Evolutionary conservation across 768 basidiomycete genomes (phyloP).

Genomic region (Lactarius pseudohatsudake): DNA sequence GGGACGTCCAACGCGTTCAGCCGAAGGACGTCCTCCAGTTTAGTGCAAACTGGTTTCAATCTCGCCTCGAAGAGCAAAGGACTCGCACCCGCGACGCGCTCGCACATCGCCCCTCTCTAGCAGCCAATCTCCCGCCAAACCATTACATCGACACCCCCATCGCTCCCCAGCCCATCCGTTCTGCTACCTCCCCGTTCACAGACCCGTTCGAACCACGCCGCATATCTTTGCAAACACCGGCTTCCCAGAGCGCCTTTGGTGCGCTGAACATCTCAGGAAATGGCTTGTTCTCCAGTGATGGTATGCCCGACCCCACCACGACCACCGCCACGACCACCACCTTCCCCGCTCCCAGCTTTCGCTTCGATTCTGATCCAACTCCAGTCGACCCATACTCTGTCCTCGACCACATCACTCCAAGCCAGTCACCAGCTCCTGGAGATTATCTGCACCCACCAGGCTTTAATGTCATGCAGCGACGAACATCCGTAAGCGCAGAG

Average conservation of each 20-base stretch:
- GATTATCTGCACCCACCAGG: constrained; percentile 74
- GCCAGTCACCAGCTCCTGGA: constrained; percentile 42
- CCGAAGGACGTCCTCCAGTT: constrained; percentile 91
- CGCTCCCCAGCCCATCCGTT: constrained; percentile 37
- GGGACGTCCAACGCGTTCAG: constrained; percentile 82
- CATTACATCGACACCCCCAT: constrained; percentile 57
- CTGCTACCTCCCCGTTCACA: constrained; percentile 57
- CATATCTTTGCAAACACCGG: constrained; percentile 53
- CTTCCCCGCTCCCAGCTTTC: constrained; percentile 53
- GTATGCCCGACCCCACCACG: constrained; percentile 30
- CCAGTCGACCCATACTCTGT: constrained; percentile 42
- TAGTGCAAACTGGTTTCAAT: constrained; percentile 93
- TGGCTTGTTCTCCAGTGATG: constrained; percentile 60
- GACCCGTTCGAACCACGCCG: constrained; percentile 48
- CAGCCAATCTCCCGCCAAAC: constrained; percentile 54
- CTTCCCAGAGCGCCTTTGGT: constrained; percentile 71
- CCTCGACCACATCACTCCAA: constrained; percentile 36
- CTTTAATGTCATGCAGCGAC: constrained; percentile 80
- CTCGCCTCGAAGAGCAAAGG: constrained; percentile 81
- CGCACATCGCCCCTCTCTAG: constrained; percentile 50
- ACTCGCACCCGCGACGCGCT: constrained; percentile 67
- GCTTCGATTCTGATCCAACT: constrained; percentile 58
- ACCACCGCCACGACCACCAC: constrained; percentile 27
- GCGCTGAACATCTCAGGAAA: constrained; percentile 81
- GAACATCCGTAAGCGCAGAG: constrained; percentile 95